Evolutionary conservation across 108 stramenopile species (phyloP), one percentile per base, ranked within the genome.

Genomic region (Tribonema minus): DNA sequence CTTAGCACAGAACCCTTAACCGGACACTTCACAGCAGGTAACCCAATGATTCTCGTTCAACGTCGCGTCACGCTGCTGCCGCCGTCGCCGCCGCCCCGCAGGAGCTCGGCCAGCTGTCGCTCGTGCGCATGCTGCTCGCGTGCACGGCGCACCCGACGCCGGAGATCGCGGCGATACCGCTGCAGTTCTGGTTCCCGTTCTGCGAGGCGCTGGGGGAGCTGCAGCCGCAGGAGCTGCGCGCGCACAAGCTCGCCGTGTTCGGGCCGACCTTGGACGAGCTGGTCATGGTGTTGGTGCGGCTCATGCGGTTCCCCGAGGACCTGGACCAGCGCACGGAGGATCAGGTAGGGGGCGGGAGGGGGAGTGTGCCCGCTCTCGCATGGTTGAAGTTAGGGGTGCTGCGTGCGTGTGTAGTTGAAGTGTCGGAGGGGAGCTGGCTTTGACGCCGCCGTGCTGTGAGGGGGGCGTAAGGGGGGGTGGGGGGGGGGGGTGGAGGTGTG

Each of bases 151-250:
- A 80, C 65, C 70, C 82, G 0, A 77, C 68, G 4, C 29, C 32
- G 54, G 91, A 92, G 59, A 91, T 92, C 80, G 89, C 95, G 4
- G 82, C 84, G 30, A 94, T 94, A 2, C 91, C 95, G 0, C 82
- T 93, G 29, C 88, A 93, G 70, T 95, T 95, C 74, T 95, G 94
- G 94, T 93, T 93, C 73, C 88, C 91, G 61, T 90, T 76, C 46
- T 64, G 46, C 75, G n/a, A 67, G 63, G 62, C 40, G 23, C 39
- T 64, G 72, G 63, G 38, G 66, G 23, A 29, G 15, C 15, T 59
- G 61, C 58, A 67, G 36, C 64, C 65, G n/a, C 20, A 33, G 35
- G 75, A 54, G 36, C 54, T 58, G 29, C 64, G 65, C 36, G 58
- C 29, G 15, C 37, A 28, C 9, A 39, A 41, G 36, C 37, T 30